These are phyloP conservation scores for Oryza meridionalis DNA, from an alignment of 176 grass and related monocot genomes.

Conservation along the genomic window DNA sequence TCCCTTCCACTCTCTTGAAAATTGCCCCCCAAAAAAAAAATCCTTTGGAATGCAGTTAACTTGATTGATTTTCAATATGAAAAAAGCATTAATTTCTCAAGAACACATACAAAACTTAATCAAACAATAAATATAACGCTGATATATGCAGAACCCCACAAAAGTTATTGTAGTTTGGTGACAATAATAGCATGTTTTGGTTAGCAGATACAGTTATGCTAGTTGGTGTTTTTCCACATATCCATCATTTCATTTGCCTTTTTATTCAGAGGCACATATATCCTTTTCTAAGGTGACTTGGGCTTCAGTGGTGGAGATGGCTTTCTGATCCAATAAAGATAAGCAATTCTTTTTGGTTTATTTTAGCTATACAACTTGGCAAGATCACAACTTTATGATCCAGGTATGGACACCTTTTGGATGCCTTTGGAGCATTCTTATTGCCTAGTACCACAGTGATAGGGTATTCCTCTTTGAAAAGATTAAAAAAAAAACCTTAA, in stretches of 20 bases:
- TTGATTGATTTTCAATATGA: conserved; percentile 24
- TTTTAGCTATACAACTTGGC: conserved; percentile 9
- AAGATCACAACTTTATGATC: conserved; percentile 24
- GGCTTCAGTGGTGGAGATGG: conserved; percentile 30
- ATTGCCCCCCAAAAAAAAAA: too few relatives aligned
- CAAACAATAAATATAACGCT: neutral
- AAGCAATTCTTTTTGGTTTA: neutral
- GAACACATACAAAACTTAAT: neutral
- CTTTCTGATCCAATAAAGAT: conserved; percentile 26
- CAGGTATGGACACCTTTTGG: conserved; percentile 2
- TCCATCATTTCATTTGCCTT: neutral
- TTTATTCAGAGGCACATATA: neutral
- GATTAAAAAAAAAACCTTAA: too few relatives aligned
- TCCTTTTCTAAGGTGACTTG: neutral
- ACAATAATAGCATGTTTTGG: neutral
- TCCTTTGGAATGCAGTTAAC: too few relatives aligned
- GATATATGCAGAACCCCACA: neutral
- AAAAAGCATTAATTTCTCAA: neutral
- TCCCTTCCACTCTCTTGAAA: neutral
- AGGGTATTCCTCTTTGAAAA: neutral
- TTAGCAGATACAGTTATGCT: neutral
- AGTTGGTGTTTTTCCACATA: neutral
- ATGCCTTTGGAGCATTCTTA: neutral
- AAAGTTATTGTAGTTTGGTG: neutral
- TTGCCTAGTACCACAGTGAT: neutral